Conservation (phyloP, 352 stramenopile species). For the Blastocystis sp. region DNA sequence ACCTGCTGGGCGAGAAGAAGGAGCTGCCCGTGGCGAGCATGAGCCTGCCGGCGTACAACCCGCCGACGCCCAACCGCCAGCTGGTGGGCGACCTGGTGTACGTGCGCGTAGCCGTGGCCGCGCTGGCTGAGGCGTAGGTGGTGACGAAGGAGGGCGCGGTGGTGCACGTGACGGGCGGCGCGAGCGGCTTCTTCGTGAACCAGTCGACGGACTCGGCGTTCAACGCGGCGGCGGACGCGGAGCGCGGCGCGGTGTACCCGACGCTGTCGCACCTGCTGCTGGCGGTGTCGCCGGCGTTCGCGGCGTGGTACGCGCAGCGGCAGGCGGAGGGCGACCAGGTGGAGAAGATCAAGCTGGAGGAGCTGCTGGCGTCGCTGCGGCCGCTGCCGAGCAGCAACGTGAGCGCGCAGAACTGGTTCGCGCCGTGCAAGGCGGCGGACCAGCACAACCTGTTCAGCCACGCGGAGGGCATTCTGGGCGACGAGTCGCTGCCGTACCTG, state of each 20-base stretch:
- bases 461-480: conserved; percentile 11
- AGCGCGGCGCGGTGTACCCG: conserved; percentile 13
- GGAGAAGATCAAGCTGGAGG: conserved; percentile 49
- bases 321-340: conserved; percentile 13
- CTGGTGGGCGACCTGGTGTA: conserved; percentile 55
- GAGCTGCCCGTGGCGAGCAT: neutral
- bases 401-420: conserved; percentile 7
- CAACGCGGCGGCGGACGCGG: neutral
- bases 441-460: neutral
- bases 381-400: conserved; percentile 9
- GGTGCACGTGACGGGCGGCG: conserved; percentile 25
- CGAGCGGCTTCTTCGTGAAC: conserved; percentile 53
- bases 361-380: conserved; percentile 8
- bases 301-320: conserved; percentile 15
- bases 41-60: conserved; percentile 28
- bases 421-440: neutral
- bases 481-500: neutral
- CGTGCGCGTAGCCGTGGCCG: neutral
- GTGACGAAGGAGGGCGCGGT: conserved; percentile 35
- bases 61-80: conserved; percentile 9
- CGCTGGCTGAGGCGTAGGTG: neutral
- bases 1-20: conserved; percentile 43
- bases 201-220: conserved; percentile 53
- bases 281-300: conserved; percentile 39
- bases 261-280: conserved; percentile 31